Percentiles rank a stretch among this genome's conserved stretches.
These are phyloP conservation scores for Parathielavia appendiculata DNA, from an alignment of 495 filamentous ascomycete genomes.

Conservation along the genomic window DNA sequence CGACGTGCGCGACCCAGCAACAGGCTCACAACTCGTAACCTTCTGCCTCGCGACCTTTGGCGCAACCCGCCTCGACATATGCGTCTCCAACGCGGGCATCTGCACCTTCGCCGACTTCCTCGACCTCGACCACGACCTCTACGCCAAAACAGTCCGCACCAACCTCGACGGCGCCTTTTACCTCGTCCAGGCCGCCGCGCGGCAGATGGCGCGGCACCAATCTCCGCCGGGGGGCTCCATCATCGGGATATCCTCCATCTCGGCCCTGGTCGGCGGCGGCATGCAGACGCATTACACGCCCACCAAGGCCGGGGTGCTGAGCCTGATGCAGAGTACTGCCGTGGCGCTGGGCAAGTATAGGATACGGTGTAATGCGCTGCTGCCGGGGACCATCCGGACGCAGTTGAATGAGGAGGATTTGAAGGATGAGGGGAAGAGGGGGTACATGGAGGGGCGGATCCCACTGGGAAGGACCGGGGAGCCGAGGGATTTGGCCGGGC, in stretches of 20 bases:
- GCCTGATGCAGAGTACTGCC: constrained; percentile 79
- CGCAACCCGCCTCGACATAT: constrained; percentile 59
- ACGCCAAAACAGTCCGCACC: constrained; percentile 59
- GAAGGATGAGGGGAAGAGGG: constrained; percentile 60
- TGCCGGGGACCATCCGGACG: constrained; percentile 82
- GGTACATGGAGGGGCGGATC: constrained; percentile 80
- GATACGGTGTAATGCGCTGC: constrained; percentile 77
- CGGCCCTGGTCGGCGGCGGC: constrained; percentile 76
- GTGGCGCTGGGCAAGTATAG: constrained; percentile 69
- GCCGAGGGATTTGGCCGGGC: constrained; percentile 67
- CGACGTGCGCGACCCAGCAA: constrained; percentile 62
- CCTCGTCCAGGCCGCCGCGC: constrained; percentile 73
- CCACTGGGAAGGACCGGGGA: constrained; percentile 70
- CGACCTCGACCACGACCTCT: constrained; percentile 59
- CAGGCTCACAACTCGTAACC: constrained; percentile 53
- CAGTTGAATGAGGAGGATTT: constrained; percentile 85
- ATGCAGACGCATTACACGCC: constrained; percentile 84
- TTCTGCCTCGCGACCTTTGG: constrained; percentile 54
- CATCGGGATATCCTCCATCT: constrained; percentile 79
- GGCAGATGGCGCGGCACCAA: constrained; percentile 65
- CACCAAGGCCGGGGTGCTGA: constrained; percentile 80
- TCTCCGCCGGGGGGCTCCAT: constrained; percentile 64
- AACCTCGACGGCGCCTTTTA: constrained; percentile 88
- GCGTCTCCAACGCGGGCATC: constrained; percentile 83
- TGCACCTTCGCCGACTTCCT: constrained; percentile 82